Conservation (phyloP, 176 grass and related monocot species). For the Zea mays region Zm-B73-REFERENCE-NAM-5.0 NC_050101.1:141168501-141169000, state of each 20-base stretch:
- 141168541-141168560: not conserved
- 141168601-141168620: constrained; percentile 63
- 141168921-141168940: constrained; percentile 1
- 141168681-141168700: constrained; percentile 86
- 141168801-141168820: not conserved
- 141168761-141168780: constrained; percentile 6
- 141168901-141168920: not conserved
- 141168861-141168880: not conserved
- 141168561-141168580: constrained; percentile 10
- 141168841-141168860: not conserved
- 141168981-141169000: constrained; percentile 2
- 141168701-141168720: constrained; percentile 85
- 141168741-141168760: constrained; percentile 41
- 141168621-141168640: constrained; percentile 72
- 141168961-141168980: not conserved
- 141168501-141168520: not conserved
- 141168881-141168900: constrained; percentile 14
- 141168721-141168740: constrained; percentile 74
- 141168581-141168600: not conserved
- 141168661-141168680: constrained; percentile 92
- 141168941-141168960: constrained; percentile 15
- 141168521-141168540: constrained; percentile 6
- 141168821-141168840: not conserved
- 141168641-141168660: constrained; percentile 88
- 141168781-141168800: constrained; percentile 18